Evolutionary conservation across 306 rosid genomes (phyloP).

Genomic region (Citrullus colocynthis): DNA sequence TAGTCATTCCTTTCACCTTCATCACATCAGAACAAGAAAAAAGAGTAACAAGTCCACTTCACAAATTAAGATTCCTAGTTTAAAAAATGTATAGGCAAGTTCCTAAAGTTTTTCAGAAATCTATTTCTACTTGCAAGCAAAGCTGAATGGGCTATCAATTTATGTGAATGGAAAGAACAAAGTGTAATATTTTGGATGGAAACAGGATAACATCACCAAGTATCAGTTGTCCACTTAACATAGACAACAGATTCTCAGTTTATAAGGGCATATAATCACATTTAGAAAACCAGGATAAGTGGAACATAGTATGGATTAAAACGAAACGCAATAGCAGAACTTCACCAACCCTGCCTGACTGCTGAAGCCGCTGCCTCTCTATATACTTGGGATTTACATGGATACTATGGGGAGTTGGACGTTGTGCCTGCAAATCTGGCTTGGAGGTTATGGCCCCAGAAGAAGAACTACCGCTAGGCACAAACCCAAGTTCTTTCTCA

Average conservation of each 20-base stretch:
- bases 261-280: neutral
- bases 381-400: constrained; percentile 92
- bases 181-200: neutral
- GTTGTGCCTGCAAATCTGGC: constrained; percentile 63
- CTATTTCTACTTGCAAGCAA: neutral
- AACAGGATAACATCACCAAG: neutral
- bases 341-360: constrained; percentile 55
- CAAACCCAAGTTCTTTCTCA: constrained; percentile 73
- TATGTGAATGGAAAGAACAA: neutral
- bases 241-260: neutral
- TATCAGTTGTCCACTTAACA: neutral
- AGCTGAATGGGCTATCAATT: neutral
- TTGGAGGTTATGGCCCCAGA: constrained; percentile 33
- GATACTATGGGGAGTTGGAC: constrained; percentile 57
- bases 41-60: neutral
- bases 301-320: neutral
- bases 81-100: neutral
- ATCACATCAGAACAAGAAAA: neutral
- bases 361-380: constrained; percentile 86
- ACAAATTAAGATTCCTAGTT: neutral
- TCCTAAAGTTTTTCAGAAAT: neutral
- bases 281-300: neutral
- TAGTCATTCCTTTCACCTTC: constrained; percentile 49
- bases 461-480: constrained; percentile 40
- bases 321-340: neutral